Percentiles rank a stretch among this genome's conserved stretches.
phyloP scores from a whole-genome alignment of 805 yeast genomes.

The Ogataea nakhonphanomensis region DNA sequence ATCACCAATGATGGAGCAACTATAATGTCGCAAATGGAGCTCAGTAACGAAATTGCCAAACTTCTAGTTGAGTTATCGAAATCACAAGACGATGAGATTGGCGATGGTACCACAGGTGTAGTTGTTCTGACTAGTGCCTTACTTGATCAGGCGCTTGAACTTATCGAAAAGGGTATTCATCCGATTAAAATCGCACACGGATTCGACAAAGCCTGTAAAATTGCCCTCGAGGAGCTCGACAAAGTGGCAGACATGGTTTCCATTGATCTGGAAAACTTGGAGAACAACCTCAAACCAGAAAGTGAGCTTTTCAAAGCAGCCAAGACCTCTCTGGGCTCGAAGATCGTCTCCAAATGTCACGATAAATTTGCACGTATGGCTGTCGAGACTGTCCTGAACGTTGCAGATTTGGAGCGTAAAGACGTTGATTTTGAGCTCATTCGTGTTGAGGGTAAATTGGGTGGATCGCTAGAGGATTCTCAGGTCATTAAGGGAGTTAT shows the following conservation, averaged over 20 bases:
- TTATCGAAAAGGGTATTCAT: conserved; percentile 95
- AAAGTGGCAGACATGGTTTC: conserved; percentile 44
- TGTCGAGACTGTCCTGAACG: conserved; percentile 89
- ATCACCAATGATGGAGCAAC: conserved; percentile 99
- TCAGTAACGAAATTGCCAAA: conserved; percentile 94
- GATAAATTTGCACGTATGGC: conserved; percentile 96
- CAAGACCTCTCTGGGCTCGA: conserved; percentile 89
- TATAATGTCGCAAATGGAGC: conserved; percentile 90
- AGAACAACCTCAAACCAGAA: conserved; percentile 32
- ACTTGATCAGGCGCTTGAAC: conserved; percentile 88
- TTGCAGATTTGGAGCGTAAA: conserved; percentile 85
- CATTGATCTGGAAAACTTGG: conserved; percentile 29
- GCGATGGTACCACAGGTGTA: conserved; percentile 99
- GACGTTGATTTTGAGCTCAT: conserved; percentile 97
- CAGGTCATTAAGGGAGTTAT: conserved; percentile 85
- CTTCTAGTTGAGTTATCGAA: conserved; percentile 87
- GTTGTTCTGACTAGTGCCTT: conserved; percentile 94
- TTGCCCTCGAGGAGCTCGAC: conserved; percentile 79
- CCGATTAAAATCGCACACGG: conserved; percentile 97
- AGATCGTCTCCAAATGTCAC: conserved; percentile 90
- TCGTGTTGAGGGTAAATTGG: conserved; percentile 92
- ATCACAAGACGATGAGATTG: conserved; percentile 97
- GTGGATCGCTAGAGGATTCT: conserved; percentile 89
- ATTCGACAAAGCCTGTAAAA: conserved; percentile 92
- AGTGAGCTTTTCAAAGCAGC: conserved; percentile 85